Percentiles rank a stretch among this genome's conserved stretches.
These are phyloP conservation scores for Zizania latifolia DNA, from an alignment of 176 grass and related monocot species.

Conservation along the genomic window DNA sequence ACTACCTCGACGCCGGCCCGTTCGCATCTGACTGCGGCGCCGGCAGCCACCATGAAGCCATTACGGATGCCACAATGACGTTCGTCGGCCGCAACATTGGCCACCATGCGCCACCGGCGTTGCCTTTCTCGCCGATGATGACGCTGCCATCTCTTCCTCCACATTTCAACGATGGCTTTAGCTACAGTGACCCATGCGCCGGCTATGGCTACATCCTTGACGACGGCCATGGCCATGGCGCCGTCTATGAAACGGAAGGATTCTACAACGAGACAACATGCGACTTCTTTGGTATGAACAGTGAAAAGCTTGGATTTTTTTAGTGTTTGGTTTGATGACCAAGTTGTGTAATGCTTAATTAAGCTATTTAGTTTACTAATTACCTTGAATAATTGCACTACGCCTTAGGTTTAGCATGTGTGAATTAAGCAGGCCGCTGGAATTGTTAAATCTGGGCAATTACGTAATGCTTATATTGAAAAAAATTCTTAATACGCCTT, in stretches of 20 bases:
- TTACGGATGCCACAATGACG: neutral
- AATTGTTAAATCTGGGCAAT: too few species aligned
- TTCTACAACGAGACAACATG: neutral
- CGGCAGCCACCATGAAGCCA: neutral
- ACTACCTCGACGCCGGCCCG: neutral
- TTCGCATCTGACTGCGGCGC: neutral
- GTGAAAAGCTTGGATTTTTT: neutral
- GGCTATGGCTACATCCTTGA: constrained; percentile 8
- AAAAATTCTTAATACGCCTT: neutral
- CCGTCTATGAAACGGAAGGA: neutral
- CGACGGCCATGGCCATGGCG: neutral
- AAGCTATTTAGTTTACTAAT: neutral
- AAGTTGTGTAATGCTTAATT: neutral
- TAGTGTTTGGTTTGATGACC: neutral
- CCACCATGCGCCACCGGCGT: neutral
- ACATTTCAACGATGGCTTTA: neutral
- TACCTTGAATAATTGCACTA: neutral
- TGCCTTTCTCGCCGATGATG: neutral
- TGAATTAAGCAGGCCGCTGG: too few species aligned
- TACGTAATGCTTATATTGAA: neutral
- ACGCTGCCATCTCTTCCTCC: neutral
- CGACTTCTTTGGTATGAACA: constrained; percentile 14
- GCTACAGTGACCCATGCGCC: neutral
- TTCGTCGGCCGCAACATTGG: neutral
- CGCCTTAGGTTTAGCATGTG: too few species aligned